phyloP scores from a whole-genome alignment of 2,329 filamentous ascomycete genomes.

The Colletotrichum sidae region DNA sequence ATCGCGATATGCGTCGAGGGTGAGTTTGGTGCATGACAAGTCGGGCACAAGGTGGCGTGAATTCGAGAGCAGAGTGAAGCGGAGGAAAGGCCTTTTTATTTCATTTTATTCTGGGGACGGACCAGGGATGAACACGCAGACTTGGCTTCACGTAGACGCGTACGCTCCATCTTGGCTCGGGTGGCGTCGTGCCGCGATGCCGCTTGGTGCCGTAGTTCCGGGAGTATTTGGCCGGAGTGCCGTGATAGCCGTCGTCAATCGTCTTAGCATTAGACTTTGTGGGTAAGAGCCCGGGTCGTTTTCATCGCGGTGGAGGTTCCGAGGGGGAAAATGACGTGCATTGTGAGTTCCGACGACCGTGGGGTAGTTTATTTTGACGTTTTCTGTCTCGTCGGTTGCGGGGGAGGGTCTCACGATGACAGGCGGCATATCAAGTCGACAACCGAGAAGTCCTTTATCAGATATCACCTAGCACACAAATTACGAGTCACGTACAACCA shows the following conservation, averaged over 20 bases:
- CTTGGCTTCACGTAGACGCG: conserved; percentile 20
- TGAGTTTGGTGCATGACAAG: too few species aligned
- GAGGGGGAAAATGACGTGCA: background rate
- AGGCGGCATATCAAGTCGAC: background rate
- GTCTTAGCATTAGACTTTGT: conserved; percentile 18
- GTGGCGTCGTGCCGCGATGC: conserved; percentile 15
- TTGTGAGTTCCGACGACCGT: conserved; percentile 2
- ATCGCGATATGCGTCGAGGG: too few species aligned
- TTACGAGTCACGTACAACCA: too few species aligned
- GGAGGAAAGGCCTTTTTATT: background rate
- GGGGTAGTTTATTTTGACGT: conserved; percentile 15
- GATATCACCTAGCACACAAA: background rate
- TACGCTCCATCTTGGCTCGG: conserved; percentile 26
- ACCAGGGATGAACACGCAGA: background rate
- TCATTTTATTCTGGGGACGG: conserved; percentile 1
- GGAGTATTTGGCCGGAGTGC: conserved; percentile 1
- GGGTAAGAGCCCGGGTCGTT: conserved; percentile 5
- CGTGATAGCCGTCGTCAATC: conserved; percentile 24
- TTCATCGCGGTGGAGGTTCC: background rate
- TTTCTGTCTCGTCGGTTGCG: conserved; percentile 7
- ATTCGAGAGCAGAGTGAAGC: too few species aligned
- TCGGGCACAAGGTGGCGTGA: too few species aligned
- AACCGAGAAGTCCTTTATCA: background rate
- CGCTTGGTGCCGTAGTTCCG: conserved; percentile 25
- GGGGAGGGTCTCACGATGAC: background rate